Conservation (phyloP, 768 basidiomycete species). For the Coprinopsis strossmayeri region DNA sequence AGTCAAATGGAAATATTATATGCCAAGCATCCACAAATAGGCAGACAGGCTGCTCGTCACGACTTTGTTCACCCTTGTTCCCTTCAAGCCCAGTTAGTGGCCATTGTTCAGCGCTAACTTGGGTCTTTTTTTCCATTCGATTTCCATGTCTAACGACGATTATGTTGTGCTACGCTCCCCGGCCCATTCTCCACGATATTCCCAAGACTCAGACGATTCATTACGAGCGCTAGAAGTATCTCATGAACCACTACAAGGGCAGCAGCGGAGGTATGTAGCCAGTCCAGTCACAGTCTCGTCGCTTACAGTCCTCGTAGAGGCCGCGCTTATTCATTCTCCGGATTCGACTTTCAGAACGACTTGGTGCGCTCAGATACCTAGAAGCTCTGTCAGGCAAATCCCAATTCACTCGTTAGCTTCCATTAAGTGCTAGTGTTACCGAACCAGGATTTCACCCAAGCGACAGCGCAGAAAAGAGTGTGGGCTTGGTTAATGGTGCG, state of each 20-base stretch:
- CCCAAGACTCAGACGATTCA: conserved; percentile 64
- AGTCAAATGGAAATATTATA: not conserved
- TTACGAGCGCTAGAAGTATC: conserved; percentile 75
- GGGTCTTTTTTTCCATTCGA: not conserved
- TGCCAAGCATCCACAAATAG: not conserved
- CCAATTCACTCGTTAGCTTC: conserved; percentile 33
- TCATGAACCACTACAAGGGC: conserved; percentile 39
- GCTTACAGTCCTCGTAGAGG: conserved; percentile 19
- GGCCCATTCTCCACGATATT: conserved; percentile 33
- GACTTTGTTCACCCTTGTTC: not conserved
- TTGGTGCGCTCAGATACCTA: conserved; percentile 24
- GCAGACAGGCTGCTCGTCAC: not conserved
- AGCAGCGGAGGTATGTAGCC: not conserved
- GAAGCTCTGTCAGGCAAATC: not conserved
- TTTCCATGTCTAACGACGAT: conserved; percentile 37
- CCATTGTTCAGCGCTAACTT: not conserved
- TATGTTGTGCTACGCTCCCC: conserved; percentile 43
- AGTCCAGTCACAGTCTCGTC: conserved; percentile 6
- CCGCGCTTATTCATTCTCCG: conserved; percentile 64
- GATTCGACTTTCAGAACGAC: conserved; percentile 75
- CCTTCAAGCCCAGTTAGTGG: not conserved
- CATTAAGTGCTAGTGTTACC: conserved; percentile 69
- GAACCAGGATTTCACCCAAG: conserved; percentile 50
- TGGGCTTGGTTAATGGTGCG: conserved; percentile 73
- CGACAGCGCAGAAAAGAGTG: conserved; percentile 56